phyloP scores from a whole-genome alignment of 176 grass and related monocot species.

The Hordeum marinum region DNA sequence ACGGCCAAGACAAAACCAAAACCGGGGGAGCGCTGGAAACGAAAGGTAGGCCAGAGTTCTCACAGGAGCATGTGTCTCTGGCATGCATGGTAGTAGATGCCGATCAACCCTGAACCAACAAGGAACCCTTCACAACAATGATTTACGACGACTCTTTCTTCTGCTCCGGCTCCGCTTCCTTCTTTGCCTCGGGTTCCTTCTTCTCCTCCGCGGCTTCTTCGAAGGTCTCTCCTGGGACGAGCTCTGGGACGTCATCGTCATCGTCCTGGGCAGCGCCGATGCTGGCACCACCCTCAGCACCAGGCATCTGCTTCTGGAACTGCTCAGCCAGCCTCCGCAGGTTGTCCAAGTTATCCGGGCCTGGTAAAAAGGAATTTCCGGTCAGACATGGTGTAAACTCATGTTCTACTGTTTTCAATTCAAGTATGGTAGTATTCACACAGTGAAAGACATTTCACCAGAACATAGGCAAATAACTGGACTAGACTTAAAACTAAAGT shows the following conservation, averaged over 20 bases:
- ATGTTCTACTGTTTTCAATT: not conserved
- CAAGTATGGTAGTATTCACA: not conserved
- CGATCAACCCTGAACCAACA: conserved; percentile 29
- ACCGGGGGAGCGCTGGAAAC: conserved; percentile 7
- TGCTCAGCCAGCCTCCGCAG: conserved; percentile 61
- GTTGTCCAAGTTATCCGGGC: conserved; percentile 69
- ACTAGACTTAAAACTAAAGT: not conserved
- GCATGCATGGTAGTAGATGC: not conserved
- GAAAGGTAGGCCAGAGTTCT: conserved; percentile 17
- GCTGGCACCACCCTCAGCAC: conserved; percentile 6
- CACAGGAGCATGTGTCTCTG: conserved; percentile 19
- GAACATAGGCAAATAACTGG: not conserved
- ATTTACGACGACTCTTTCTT: conserved; percentile 43
- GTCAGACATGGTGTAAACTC: not conserved
- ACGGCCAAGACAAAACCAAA: conserved; percentile 31
- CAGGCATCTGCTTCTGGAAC: conserved; percentile 50
- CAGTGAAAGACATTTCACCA: not conserved
- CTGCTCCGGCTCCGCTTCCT: conserved; percentile 27
- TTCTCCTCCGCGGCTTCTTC: conserved; percentile 55
- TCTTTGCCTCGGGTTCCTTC: conserved; percentile 41
- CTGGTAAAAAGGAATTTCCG: not conserved
- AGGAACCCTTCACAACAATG: conserved; percentile 19
- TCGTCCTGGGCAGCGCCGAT: conserved; percentile 39
- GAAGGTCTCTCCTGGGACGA: conserved; percentile 69
- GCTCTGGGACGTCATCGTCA: conserved; percentile 67